These are phyloP conservation scores for Colletotrichum nymphaeae DNA, from an alignment of 2,329 filamentous ascomycete species.

Conservation along the genomic window DNA sequence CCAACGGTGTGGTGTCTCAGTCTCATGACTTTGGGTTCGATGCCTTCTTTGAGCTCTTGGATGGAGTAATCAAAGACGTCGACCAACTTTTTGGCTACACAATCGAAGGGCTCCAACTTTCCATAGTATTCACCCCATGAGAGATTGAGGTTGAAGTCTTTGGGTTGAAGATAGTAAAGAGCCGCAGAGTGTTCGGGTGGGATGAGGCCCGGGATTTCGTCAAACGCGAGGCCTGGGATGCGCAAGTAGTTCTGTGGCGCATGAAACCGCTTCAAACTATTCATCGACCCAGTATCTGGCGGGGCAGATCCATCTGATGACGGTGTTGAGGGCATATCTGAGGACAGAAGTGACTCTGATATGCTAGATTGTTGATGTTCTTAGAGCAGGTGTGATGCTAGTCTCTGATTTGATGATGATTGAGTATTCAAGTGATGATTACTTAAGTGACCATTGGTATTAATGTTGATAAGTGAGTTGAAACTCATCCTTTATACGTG, in stretches of 20 bases:
- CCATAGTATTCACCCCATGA: slow-evolving; percentile 21
- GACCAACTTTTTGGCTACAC: slow-evolving; percentile 13
- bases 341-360: not conserved
- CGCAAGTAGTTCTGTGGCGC: slow-evolving; percentile 27
- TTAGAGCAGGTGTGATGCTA: not conserved
- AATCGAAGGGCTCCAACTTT: slow-evolving; percentile 16
- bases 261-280: not conserved
- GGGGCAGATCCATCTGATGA: not conserved
- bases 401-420: not conserved
- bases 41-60: not conserved
- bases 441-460: not conserved
- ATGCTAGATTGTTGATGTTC: not conserved
- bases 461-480: not conserved
- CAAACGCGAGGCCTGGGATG: slow-evolving; percentile 26
- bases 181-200: slow-evolving; percentile 8
- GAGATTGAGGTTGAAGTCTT: slow-evolving; percentile 8
- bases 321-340: not conserved
- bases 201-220: slow-evolving; percentile 8
- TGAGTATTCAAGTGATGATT: not conserved
- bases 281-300: not conserved
- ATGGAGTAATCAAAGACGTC: slow-evolving; percentile 16
- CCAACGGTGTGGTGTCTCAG: not conserved
- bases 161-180: slow-evolving; percentile 15
- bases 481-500: not conserved
- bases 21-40: not conserved